Percentiles rank a stretch among this genome's conserved stretches.
Evolutionary conservation across 306 rosid species (phyloP).

Genomic region (Cicer cuneatum): DNA sequence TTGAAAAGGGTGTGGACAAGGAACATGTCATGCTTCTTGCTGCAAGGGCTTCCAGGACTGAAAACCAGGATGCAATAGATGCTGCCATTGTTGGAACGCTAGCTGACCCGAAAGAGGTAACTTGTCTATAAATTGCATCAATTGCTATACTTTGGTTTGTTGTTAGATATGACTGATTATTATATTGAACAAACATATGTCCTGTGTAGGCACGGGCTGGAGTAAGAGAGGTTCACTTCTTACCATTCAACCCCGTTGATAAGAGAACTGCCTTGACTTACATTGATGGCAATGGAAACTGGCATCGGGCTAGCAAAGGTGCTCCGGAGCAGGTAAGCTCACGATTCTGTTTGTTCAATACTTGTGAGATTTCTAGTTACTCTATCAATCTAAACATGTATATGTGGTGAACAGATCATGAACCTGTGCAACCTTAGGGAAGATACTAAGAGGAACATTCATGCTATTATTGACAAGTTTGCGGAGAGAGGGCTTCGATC

Average conservation of each 20-base stretch:
- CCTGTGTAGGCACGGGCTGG: constrained; percentile 87
- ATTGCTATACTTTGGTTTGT: constrained; percentile 9
- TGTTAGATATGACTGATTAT: constrained; percentile 22
- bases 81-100: constrained; percentile 98
- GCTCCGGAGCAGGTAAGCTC: constrained; percentile 94
- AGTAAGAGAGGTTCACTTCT: constrained; percentile 81
- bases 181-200: constrained; percentile 11
- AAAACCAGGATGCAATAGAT: constrained; percentile 98
- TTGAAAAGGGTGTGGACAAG: constrained; percentile 76
- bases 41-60: constrained; percentile 92
- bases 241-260: constrained; percentile 96
- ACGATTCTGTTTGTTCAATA: constrained; percentile 23
- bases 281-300: constrained; percentile 73
- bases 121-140: constrained; percentile 14
- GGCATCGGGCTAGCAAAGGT: constrained; percentile 99
- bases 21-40: constrained; percentile 86
- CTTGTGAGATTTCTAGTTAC: constrained; percentile 2
- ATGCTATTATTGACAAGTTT: constrained; percentile 77
- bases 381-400: constrained; percentile 29
- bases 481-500: constrained; percentile 99
- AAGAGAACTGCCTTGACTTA: constrained; percentile 99
- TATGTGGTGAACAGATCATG: constrained; percentile 63
- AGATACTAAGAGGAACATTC: constrained; percentile 76
- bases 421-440: constrained; percentile 81
- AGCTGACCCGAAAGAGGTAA: constrained; percentile 97